Base-by-base conservation (phyloP, 192 early-diverging fungal species). In the Coemansia sp. region DNA sequence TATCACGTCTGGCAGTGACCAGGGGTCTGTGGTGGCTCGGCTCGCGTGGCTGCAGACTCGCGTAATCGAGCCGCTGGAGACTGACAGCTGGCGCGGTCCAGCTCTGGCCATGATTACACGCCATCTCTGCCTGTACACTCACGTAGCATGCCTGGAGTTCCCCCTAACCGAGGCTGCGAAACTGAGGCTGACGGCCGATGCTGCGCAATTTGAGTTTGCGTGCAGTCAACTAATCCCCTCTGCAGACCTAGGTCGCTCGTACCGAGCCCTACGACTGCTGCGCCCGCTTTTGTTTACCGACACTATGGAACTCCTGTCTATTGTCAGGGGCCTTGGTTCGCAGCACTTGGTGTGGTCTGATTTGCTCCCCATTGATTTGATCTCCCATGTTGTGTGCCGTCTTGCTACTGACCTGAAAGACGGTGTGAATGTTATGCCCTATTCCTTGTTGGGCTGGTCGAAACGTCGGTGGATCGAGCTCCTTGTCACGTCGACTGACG, bases 201-300 rank as follows among this genome's bases (percentile, higher is more conserved):
- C 44, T 10, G 60, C 72, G 37, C 72, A 64, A 53, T 61, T 75
- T 34, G 72, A 75, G 62, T 75, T 75, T 62, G 72, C 60, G 0
- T 62, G 66, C 36, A 75, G 67, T 62, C 72, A 75, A 48, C 9
- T 75, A 17, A 39, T 65, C 0, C 33, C 56, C 0, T 39, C 56
- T 0, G 52, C 60, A 4, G 56, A 38, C 15, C 32, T 54, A n/a
- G 72, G 72, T 7, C 12, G 21, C 19, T 60, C 62, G 6, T 65
- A 69, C 26, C 43, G 34, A 0, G 59, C 58, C 1, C 26, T 75
- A 26, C 62, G 72, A 3, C 14, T 68, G 36, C 40, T 75, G 26
- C 66, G 72, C 0, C 72, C 72, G 34, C 59, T 75, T 37, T 26
- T 75, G 58, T 75, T 75, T 63, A 62, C 63, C 44, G 53, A 50